phyloP scores from a whole-genome alignment of 2,329 filamentous ascomycete genomes.

The Fusarium floridanum region DNA sequence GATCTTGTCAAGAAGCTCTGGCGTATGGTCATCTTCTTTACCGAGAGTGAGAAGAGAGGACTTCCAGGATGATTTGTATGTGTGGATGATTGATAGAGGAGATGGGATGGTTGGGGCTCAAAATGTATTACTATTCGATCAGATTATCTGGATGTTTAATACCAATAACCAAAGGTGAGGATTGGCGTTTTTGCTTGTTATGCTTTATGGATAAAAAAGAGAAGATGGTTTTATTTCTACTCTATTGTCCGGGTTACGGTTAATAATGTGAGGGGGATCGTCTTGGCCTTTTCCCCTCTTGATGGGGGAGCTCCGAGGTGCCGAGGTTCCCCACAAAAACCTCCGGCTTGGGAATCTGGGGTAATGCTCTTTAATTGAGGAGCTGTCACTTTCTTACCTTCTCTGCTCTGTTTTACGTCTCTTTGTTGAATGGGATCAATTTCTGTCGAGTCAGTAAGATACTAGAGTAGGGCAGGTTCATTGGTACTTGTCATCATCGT shows the following conservation, averaged over 20 bases:
- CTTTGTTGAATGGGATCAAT: neutral
- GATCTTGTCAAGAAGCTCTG: conserved; percentile 95
- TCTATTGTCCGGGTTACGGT: too few relatives aligned
- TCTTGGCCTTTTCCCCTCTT: conserved; percentile 21
- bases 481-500: neutral
- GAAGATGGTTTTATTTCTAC: neutral
- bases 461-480: neutral
- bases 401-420: too few relatives aligned
- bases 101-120: neutral
- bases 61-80: conserved; percentile 70
- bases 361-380: conserved; percentile 11
- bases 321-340: conserved; percentile 48
- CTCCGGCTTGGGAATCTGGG: conserved; percentile 27
- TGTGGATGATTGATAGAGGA: neutral
- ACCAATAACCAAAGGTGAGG: conserved; percentile 27
- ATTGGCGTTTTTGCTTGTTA: conserved; percentile 13
- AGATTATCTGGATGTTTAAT: conserved; percentile 22
- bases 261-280: conserved; percentile 19
- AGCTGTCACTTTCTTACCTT: too few relatives aligned
- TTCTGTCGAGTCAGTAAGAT: neutral
- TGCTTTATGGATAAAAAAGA: neutral
- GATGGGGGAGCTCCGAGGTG: conserved; percentile 39
- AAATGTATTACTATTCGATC: conserved; percentile 35
- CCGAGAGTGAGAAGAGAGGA: conserved; percentile 91
- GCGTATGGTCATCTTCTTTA: conserved; percentile 99